These are phyloP conservation scores for Suillus luteus DNA, from an alignment of 768 basidiomycete species.

Conservation along the genomic window DNA sequence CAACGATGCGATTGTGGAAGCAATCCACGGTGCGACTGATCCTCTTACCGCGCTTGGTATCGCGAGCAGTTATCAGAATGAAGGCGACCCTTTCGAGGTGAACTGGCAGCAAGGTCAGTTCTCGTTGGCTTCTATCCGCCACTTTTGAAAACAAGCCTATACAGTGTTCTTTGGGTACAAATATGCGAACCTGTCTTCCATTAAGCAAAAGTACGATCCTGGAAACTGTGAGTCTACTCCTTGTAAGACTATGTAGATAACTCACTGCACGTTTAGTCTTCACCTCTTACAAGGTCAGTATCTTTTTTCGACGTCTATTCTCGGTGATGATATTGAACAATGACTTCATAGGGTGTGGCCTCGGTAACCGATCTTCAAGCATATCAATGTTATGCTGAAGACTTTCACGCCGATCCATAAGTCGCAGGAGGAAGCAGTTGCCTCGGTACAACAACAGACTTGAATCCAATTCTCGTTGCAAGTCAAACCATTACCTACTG, in stretches of 20 bases:
- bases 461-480: constrained; percentile 1
- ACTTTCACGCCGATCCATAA: not conserved
- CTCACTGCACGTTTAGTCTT: constrained; percentile 17
- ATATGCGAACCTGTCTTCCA: constrained; percentile 17
- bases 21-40: constrained; percentile 14
- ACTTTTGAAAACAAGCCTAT: not conserved
- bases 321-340: not conserved
- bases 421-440: not conserved
- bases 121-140: not conserved
- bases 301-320: not conserved
- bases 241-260: not conserved
- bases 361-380: constrained; percentile 1
- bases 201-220: constrained; percentile 28
- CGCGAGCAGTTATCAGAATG: constrained; percentile 27
- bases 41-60: constrained; percentile 21
- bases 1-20: constrained; percentile 8
- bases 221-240: constrained; percentile 18
- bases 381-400: constrained; percentile 6
- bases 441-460: not conserved
- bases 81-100: constrained; percentile 21
- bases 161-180: constrained; percentile 28
- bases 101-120: constrained; percentile 22
- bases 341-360: constrained; percentile 3
- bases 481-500: not conserved
- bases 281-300: constrained; percentile 21